These are phyloP conservation scores for Agapanthus africanus DNA, from an alignment of 106 monocot genomes.

Conservation along the genomic window DNA sequence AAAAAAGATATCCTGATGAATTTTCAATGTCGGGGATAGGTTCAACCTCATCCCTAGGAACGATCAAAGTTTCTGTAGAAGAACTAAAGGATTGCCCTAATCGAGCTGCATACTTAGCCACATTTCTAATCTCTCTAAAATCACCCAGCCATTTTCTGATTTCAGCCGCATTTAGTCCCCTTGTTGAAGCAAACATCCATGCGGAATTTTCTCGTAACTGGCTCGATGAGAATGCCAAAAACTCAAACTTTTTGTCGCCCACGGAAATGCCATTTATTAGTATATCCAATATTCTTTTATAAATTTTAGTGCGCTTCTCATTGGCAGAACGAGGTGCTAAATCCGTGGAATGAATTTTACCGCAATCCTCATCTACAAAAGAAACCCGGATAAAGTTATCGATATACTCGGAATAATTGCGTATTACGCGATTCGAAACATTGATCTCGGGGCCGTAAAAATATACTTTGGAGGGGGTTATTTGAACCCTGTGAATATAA, in stretches of 20 bases:
- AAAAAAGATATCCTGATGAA: conserved; percentile 43
- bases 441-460: conserved; percentile 79
- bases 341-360: conserved; percentile 58
- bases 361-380: conserved; percentile 78
- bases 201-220: conserved; percentile 76
- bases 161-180: conserved; percentile 34
- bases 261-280: conserved; percentile 62
- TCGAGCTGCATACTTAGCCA: conserved; percentile 87
- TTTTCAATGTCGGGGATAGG: conserved; percentile 50
- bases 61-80: conserved; percentile 72
- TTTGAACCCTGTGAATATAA: conserved; percentile 68
- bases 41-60: conserved; percentile 40
- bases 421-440: conserved; percentile 84
- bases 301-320: conserved; percentile 46
- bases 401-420: conserved; percentile 39
- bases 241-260: conserved; percentile 84
- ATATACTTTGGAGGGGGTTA: conserved; percentile 79
- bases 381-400: conserved; percentile 83
- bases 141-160: conserved; percentile 81
- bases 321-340: conserved; percentile 29
- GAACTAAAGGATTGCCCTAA: conserved; percentile 85
- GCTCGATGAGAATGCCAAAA: conserved; percentile 91
- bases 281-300: conserved; percentile 49
- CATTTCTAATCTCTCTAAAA: conserved; percentile 76
- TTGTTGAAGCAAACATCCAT: conserved; percentile 91